These are phyloP conservation scores for Nitzschia palea DNA, from an alignment of 108 stramenopile species.

Conservation along the genomic window DNA sequence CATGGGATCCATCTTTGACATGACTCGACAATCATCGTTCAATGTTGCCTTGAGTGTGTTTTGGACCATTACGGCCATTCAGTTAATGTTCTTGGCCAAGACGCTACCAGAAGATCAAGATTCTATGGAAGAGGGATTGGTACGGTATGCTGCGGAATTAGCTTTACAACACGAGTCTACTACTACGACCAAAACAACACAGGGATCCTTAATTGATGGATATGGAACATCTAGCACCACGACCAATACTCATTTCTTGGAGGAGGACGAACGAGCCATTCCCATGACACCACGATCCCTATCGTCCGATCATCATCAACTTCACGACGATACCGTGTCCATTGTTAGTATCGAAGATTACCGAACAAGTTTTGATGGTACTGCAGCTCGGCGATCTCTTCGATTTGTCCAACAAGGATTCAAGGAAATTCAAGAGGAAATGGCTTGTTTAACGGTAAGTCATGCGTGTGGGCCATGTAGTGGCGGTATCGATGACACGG, in stretches of 20 bases:
- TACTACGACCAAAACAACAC: constrained; percentile 2
- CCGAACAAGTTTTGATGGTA: constrained; percentile 56
- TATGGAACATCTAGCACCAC: background rate
- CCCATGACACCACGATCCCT: background rate
- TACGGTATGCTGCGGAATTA: constrained; percentile 41
- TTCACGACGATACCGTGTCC: constrained; percentile 26
- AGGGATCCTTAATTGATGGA: background rate
- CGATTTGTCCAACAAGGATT: constrained; percentile 51
- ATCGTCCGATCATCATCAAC: background rate
- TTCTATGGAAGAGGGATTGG: constrained; percentile 60
- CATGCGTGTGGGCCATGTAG: constrained; percentile 7
- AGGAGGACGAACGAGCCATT: background rate
- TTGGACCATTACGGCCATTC: constrained; percentile 57
- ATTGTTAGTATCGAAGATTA: constrained; percentile 59
- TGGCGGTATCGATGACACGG: background rate
- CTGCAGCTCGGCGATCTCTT: constrained; percentile 41
- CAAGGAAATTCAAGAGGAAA: constrained; percentile 46
- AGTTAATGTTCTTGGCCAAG: constrained; percentile 48
- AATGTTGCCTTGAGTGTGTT: constrained; percentile 56
- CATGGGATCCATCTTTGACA: constrained; percentile 34
- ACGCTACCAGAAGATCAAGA: constrained; percentile 70
- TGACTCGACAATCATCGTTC: constrained; percentile 48
- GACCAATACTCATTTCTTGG: background rate
- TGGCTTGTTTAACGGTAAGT: background rate
- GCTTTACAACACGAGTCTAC: background rate